These are phyloP conservation scores for Lentinula detonsa DNA, from an alignment of 768 basidiomycete genomes.

Conservation along the genomic window DNA sequence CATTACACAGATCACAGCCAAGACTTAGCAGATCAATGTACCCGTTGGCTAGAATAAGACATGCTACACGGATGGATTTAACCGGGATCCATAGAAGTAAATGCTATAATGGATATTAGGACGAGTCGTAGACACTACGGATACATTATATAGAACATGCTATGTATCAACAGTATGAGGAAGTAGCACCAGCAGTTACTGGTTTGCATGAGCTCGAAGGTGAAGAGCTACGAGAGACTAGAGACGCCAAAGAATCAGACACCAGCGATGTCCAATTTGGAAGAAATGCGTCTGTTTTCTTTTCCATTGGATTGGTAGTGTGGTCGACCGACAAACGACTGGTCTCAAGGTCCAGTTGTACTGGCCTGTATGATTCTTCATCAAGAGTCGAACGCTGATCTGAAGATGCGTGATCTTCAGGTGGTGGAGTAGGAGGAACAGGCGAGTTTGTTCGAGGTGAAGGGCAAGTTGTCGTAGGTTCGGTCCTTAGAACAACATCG, in stretches of 20 bases:
- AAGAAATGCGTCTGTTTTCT: not conserved
- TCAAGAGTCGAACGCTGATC: not conserved
- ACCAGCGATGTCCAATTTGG: not conserved
- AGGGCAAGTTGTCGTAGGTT: not conserved
- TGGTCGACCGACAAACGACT: not conserved
- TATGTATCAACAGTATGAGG: not conserved
- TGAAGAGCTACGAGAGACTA: not conserved
- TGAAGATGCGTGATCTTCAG: not conserved
- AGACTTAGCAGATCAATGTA: constrained; percentile 19
- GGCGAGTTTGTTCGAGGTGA: not conserved
- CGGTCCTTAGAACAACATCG: not conserved
- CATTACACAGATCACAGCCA: constrained; percentile 42
- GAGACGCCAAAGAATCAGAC: not conserved
- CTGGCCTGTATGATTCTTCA: not conserved
- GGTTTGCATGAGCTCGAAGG: not conserved
- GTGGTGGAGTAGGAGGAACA: not conserved
- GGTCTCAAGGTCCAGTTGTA: not conserved
- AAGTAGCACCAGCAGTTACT: not conserved
- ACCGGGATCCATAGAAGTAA: not conserved
- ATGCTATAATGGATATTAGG: too few species aligned
- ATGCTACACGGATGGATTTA: not conserved
- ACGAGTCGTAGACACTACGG: too few species aligned
- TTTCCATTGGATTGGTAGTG: not conserved
- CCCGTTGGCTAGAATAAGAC: not conserved
- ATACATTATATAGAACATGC: too few species aligned